These are phyloP conservation scores for Fusarium tjaetaba DNA, from an alignment of 2,329 filamentous ascomycete species.

Conservation along the genomic window DNA sequence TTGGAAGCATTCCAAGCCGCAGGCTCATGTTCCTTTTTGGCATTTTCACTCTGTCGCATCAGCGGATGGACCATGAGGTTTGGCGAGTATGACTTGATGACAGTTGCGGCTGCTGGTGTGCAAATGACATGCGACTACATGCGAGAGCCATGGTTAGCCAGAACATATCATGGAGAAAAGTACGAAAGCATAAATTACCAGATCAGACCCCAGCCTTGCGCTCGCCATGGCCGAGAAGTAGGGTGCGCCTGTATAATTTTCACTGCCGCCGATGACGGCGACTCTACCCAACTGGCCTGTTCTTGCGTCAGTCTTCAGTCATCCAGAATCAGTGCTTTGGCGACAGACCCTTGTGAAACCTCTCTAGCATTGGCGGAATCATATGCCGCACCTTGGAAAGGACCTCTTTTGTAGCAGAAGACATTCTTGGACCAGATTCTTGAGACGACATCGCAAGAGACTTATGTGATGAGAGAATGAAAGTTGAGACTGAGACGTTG, in stretches of 20 bases:
- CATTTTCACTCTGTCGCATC: constrained; percentile 76
- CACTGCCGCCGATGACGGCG: constrained; percentile 92
- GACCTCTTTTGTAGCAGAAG: constrained; percentile 76
- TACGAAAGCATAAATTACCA: constrained; percentile 65
- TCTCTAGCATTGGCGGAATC: constrained; percentile 93
- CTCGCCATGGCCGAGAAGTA: constrained; percentile 99
- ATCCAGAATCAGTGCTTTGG: neutral
- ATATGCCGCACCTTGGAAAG: constrained; percentile 86
- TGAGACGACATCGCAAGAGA: constrained; percentile 39
- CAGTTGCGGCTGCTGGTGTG: constrained; percentile 83
- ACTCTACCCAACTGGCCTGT: constrained; percentile 90
- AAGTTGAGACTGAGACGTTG: constrained; percentile 1
- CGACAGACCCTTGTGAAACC: constrained; percentile 88
- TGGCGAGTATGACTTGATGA: constrained; percentile 97
- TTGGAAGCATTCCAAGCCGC: constrained; percentile 45
- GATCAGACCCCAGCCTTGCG: constrained; percentile 86
- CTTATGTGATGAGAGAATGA: neutral
- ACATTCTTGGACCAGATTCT: constrained; percentile 60
- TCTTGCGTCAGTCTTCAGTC: constrained; percentile 7
- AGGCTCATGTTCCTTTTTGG: constrained; percentile 54
- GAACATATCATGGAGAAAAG: neutral
- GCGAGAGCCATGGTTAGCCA: neutral
- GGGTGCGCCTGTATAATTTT: constrained; percentile 96
- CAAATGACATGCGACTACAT: constrained; percentile 90
- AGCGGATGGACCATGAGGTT: constrained; percentile 99